Base-by-base conservation (phyloP, 2,329 filamentous ascomycete genomes). In the Fusarium oligoseptatum region DNA sequence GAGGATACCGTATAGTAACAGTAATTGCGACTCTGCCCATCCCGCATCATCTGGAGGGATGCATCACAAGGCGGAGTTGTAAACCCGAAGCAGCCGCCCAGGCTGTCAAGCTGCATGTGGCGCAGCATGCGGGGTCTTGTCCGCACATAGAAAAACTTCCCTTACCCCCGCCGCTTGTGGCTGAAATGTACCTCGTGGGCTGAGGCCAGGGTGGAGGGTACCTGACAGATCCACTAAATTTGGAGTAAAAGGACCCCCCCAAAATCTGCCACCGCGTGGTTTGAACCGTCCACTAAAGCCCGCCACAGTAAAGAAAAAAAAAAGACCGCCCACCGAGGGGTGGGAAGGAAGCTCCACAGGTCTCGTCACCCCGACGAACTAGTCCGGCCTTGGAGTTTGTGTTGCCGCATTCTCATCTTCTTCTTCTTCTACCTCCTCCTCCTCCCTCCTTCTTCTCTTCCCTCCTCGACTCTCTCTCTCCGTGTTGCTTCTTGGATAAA, bases 331-430 rank as follows among this genome's bases (percentile, higher is more conserved):
- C 4, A 43, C 11, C 10, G 55, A 64, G 74, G 72, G 66, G 71
- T 70, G 66, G 72, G 39, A 43, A 56, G 56, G 32, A 34, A 39
- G 76, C 65, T 74, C 76, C 76, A 77, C 74, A 71, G 27, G 27
- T 62, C 63, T 77, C 67, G 74, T 77, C 76, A 76, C 67, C 73
- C 67, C 72, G 69, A 77, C 70, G 64, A 70, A 72, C 61, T 72
- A 72, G 61, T 58, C 62, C 71, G 67, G 66, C 32, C 63, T 66
- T 71, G 60, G 68, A 72, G 68, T 64, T 71, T 62, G 41, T 34
- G 52, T 67, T 39, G 56, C 64, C 57, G 57, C 62, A 43, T 50
- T 22, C 62, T 72, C 32, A 50, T 70, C 68, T 68, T 68, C 68
- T 68, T 66, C 67, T 62, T 70, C 66, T 62, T 5, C 24, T 5